phyloP scores from a whole-genome alignment of 1,284 basidiomycete species.

The Cryptococcus wingfieldii region DNA sequence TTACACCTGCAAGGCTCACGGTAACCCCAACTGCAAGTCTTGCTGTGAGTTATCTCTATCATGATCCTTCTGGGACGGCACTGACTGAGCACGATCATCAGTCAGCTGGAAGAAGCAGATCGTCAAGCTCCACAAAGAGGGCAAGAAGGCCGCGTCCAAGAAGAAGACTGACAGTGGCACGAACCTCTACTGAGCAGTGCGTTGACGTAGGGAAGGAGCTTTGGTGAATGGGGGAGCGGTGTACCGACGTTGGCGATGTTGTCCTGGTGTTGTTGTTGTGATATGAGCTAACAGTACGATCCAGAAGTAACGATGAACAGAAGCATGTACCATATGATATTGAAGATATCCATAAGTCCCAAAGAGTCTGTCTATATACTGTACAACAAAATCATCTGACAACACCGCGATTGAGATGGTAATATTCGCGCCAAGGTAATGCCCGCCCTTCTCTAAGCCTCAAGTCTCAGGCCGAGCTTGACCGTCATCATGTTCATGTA shows the following conservation, averaged over 20 bases:
- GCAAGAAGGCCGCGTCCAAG: conserved; percentile 42
- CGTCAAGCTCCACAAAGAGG: conserved; percentile 46
- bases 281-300: background rate
- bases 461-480: conserved; percentile 33
- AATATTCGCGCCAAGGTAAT: too few species aligned
- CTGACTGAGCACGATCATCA: conserved; percentile 8
- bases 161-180: conserved; percentile 24
- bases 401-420: background rate
- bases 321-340: background rate
- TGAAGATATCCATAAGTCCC: background rate
- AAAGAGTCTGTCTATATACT: background rate
- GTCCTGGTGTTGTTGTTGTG: background rate
- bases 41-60: conserved; percentile 41
- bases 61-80: background rate
- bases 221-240: background rate
- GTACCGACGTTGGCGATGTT: background rate
- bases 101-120: conserved; percentile 51
- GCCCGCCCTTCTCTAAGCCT: background rate
- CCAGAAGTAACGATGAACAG: background rate
- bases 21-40: conserved; percentile 43
- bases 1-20: conserved; percentile 48
- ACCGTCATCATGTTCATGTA: conserved; percentile 45
- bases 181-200: conserved; percentile 26
- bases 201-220: background rate
- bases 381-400: background rate